These are phyloP conservation scores for Colletotrichum echinochloae DNA, from an alignment of 2,329 filamentous ascomycete genomes.

Conservation along the genomic window DNA sequence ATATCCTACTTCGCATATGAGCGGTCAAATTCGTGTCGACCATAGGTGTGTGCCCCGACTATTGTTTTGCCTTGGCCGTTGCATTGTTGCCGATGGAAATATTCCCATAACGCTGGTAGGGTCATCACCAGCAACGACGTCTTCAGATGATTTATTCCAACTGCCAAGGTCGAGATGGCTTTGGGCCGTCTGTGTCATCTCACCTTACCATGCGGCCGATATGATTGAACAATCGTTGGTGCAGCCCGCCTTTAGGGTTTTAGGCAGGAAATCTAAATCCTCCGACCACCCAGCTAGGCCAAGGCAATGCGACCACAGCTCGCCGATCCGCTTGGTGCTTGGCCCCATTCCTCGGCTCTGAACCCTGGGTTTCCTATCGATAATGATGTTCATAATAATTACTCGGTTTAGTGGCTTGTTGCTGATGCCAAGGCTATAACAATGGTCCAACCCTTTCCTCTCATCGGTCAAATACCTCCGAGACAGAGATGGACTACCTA, in stretches of 20 bases:
- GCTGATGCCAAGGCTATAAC: background rate
- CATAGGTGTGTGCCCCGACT: background rate
- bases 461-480: background rate
- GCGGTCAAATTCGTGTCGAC: conserved; percentile 17
- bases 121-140: background rate
- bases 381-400: conserved; percentile 6
- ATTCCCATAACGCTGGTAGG: conserved; percentile 7
- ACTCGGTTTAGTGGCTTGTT: background rate
- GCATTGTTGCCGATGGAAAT: background rate
- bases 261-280: conserved; percentile 36
- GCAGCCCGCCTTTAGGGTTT: conserved; percentile 21
- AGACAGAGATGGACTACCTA: background rate
- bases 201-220: conserved; percentile 37
- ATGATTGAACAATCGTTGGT: conserved; percentile 25
- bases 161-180: conserved; percentile 2
- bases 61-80: conserved; percentile 8
- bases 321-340: conserved; percentile 18
- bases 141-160: background rate
- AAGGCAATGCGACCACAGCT: conserved; percentile 29
- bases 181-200: conserved; percentile 27
- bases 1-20: background rate
- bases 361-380: conserved; percentile 20
- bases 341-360: conserved; percentile 3
- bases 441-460: background rate
- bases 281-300: conserved; percentile 20